These are phyloP conservation scores for Sporothrix brunneoviolacea DNA, from an alignment of 2,329 filamentous ascomycete species.

Conservation along the genomic window DNA sequence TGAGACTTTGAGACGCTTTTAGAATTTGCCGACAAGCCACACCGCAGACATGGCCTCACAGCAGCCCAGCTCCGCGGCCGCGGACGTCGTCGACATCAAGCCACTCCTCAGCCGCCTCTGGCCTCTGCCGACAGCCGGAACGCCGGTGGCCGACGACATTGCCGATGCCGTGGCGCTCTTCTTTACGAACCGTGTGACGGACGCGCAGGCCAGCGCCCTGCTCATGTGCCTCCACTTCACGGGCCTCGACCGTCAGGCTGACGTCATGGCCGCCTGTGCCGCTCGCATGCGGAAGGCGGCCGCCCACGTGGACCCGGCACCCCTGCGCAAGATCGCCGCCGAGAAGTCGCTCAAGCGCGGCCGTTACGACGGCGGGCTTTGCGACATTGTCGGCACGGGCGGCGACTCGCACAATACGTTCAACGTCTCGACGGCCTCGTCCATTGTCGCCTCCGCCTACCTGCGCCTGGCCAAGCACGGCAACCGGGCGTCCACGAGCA, in stretches of 20 bases:
- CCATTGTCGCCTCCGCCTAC: constrained; percentile 79
- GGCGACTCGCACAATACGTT: constrained; percentile 96
- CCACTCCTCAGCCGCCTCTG: constrained; percentile 67
- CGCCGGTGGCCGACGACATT: constrained; percentile 62
- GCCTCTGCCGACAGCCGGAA: constrained; percentile 41
- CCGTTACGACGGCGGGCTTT: constrained; percentile 72
- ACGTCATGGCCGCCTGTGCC: constrained; percentile 82
- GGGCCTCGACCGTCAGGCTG: constrained; percentile 71
- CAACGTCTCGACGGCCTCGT: constrained; percentile 94
- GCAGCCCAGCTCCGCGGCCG: neutral
- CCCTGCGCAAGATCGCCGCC: constrained; percentile 55
- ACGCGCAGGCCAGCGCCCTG: constrained; percentile 78
- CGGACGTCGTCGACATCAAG: constrained; percentile 51
- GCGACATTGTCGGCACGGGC: constrained; percentile 95
- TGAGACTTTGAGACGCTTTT: too few relatives aligned
- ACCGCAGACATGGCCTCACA: constrained; percentile 10
- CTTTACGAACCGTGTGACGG: constrained; percentile 84
- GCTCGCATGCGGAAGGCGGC: constrained; percentile 77
- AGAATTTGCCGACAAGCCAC: too few relatives aligned
- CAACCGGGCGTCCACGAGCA: constrained; percentile 90
- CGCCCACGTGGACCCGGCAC: constrained; percentile 58
- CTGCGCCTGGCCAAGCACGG: constrained; percentile 91
- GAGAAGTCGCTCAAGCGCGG: constrained; percentile 60
- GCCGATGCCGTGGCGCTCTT: constrained; percentile 84
- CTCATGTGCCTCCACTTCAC: constrained; percentile 91